Base-by-base conservation (phyloP, 306 rosid species). In the Pueraria montana region DNA sequence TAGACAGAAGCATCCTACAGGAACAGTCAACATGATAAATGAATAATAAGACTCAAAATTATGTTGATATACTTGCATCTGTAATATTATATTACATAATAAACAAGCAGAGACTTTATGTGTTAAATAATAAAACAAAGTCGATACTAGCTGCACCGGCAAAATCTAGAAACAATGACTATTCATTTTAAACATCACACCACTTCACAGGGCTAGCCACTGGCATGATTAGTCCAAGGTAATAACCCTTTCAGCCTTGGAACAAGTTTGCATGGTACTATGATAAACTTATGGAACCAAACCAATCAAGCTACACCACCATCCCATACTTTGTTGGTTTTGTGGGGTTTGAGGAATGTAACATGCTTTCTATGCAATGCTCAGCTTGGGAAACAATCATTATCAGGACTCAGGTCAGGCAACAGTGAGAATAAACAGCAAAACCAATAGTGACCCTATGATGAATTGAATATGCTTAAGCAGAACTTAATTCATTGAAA, bases 1-100 rank as follows among this genome's bases (percentile, higher is more conserved):
- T 88, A 77, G 98, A 93, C 78, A 87, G 88, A 87, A 95, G 97
- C 98, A 95, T 87, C 90, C 98, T 95, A 84, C 63, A 89, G 24
- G 74, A 72, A 63, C 34, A 52, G 68, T 78, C 70, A 81, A 76
- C 61, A 63, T 73, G 72, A 75, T 14, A 48, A 80, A 69, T 59
- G 8, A 77, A 79, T 62, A 77, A 53, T 79, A 68, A 49, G 82
- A 38, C 13, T 72, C 63, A 72, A 30, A 72, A 52, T 58, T 75
- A 68, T 48, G 82, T 45, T 63, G 49, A 42, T 30, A 67, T 63
- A 49, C 64, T 75, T 58, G 66, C 81, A 80, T 85, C 21, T n/a
- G 46, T 14, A 59, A 68, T 46, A 12, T 68, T 40, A 40, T n/a
- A n/a, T n/a, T 11, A 67, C 18, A 34, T 17, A 45, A 69, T 11